A percentile compares a stretch with the other conserved stretches of the same genome.
phyloP scores from a whole-genome alignment of 345 rosid species.

The Salix brachista region DNA sequence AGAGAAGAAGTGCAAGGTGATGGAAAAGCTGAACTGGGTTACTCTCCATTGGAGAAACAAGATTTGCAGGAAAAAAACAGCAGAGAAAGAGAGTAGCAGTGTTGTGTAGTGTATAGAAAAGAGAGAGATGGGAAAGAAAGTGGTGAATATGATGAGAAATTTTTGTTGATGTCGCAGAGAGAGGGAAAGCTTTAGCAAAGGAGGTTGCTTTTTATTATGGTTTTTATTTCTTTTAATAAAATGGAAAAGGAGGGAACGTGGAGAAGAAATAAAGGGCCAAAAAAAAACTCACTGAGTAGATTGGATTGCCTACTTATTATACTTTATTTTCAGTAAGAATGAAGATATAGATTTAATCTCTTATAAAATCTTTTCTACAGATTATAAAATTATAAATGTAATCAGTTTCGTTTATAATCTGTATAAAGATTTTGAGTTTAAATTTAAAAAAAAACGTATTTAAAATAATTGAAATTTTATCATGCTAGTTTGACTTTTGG shows the following conservation, averaged over 20 bases:
- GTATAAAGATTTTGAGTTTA: no score
- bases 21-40: slow-evolving; percentile 35
- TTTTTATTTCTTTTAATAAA: background rate
- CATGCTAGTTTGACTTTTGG: slow-evolving; percentile 28
- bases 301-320: background rate
- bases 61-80: slow-evolving; percentile 8
- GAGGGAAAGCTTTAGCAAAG: slow-evolving; percentile 38
- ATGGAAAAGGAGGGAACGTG: slow-evolving; percentile 37
- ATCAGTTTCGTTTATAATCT: no score
- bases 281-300: background rate
- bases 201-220: slow-evolving; percentile 20
- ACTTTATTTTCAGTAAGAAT: no score
- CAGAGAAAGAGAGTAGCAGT: slow-evolving; percentile 11
- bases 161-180: slow-evolving; percentile 31
- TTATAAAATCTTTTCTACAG: no score
- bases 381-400: no score
- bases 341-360: no score
- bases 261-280: slow-evolving; percentile 38
- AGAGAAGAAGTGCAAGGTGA: slow-evolving; percentile 29
- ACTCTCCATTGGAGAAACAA: slow-evolving; percentile 48
- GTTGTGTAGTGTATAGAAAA: background rate
- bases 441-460: background rate
- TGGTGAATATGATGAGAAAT: slow-evolving; percentile 48
- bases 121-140: slow-evolving; percentile 10
- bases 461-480: no score